Evolutionary conservation across 1,139 yeast species (phyloP).

Genomic region (Geotrichum reessii): DNA sequence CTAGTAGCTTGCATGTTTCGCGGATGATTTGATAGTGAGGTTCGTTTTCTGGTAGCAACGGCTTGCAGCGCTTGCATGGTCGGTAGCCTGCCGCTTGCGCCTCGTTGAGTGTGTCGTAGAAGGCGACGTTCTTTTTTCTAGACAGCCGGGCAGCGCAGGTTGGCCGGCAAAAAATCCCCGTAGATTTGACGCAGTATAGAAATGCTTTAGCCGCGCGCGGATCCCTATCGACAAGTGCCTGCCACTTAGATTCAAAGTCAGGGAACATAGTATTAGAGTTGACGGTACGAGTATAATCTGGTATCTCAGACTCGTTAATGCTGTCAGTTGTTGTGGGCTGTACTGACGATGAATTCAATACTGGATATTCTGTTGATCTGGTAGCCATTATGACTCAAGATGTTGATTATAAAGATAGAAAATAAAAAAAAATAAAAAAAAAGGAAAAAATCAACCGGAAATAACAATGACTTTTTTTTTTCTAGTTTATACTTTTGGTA

Average conservation of each 20-base stretch:
- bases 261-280: conserved; percentile 11
- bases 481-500: neutral
- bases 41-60: conserved; percentile 24
- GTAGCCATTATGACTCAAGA: neutral
- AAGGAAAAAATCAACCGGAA: too few relatives aligned
- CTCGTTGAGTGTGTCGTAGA: conserved; percentile 21
- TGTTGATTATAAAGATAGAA: neutral
- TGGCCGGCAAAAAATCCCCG: conserved; percentile 28
- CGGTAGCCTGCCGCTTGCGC: conserved; percentile 25
- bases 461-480: neutral
- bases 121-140: conserved; percentile 23
- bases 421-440: too few relatives aligned
- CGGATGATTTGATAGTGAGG: conserved; percentile 22
- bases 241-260: conserved; percentile 21
- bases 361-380: neutral
- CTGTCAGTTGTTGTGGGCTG: neutral
- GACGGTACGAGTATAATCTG: neutral
- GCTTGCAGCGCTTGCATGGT: conserved; percentile 29
- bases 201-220: conserved; percentile 27
- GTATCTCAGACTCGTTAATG: neutral
- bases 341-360: neutral
- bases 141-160: conserved; percentile 27
- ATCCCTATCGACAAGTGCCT: conserved; percentile 24
- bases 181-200: conserved; percentile 26
- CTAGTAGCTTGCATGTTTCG: conserved; percentile 19